phyloP scores from a whole-genome alignment of 2,329 filamentous ascomycete species.

The Xylariaceae sp. region DNA sequence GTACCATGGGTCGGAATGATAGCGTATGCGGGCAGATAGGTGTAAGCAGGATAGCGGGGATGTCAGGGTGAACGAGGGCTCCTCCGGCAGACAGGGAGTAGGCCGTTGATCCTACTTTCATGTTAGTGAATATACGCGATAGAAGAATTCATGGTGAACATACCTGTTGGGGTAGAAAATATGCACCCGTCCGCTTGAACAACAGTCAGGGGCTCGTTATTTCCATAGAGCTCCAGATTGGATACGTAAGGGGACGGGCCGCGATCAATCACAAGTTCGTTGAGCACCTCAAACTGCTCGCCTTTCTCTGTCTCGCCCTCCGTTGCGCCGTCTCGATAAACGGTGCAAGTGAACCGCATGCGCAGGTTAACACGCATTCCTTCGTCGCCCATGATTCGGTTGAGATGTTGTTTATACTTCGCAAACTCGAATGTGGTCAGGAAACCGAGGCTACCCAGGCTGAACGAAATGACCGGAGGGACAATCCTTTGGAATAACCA shows the following conservation, averaged over 20 bases:
- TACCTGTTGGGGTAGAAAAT: conserved; percentile 87
- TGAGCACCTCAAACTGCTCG: conserved; percentile 96
- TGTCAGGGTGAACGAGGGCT: conserved; percentile 91
- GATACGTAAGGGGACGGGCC: conserved; percentile 96
- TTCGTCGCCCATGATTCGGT: conserved; percentile 84
- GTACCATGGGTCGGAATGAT: conserved; percentile 95
- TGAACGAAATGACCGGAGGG: conserved; percentile 78
- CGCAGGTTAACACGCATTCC: conserved; percentile 97
- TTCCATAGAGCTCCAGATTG: conserved; percentile 91
- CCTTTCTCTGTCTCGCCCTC: conserved; percentile 72
- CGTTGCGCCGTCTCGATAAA: conserved; percentile 66
- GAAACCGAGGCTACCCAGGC: conserved; percentile 80
- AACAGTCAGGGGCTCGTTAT: conserved; percentile 89
- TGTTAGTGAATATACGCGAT: conserved; percentile 5
- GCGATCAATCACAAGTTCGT: conserved; percentile 96
- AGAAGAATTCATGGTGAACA: conserved; percentile 1
- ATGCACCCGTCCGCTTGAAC: conserved; percentile 97
- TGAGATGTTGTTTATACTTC: conserved; percentile 79
- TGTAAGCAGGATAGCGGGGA: conserved; percentile 91
- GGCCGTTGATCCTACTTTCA: conserved; percentile 64
- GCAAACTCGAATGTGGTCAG: conserved; percentile 84
- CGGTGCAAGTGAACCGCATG: conserved; percentile 98
- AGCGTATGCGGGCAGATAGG: conserved; percentile 97
- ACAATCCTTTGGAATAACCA: conserved; percentile 91
- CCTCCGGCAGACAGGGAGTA: conserved; percentile 95